Base-by-base conservation (phyloP, 805 yeast genomes). In the Candida nonsorbophila region DNA sequence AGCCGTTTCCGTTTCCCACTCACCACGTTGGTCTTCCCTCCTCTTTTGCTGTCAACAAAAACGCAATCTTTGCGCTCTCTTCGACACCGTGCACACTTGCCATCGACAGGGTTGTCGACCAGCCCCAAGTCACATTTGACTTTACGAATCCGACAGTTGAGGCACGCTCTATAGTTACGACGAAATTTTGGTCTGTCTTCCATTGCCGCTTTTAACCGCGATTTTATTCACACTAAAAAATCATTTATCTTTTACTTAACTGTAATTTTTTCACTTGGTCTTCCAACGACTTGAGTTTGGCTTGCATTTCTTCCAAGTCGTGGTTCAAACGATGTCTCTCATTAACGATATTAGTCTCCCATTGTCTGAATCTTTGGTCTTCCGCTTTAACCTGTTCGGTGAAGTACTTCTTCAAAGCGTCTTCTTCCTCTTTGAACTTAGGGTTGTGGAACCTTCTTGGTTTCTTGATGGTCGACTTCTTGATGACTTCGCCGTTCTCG, bases 261-360 rank as follows among this genome's bases (percentile, higher is more conserved):
- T 64, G 69, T 43, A 83, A 64, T 36, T 62, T 64, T 56, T 76
- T 79, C 30, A 83, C 84, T 55, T 77, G 84, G 32, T 81, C 87
- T 51, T 84, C 92, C 50, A 84, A 64, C 31, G 72, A 59, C 54
- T 81, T 82, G 48, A 81, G 75, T 55, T 82, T 79, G 34, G 72
- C 59, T 58, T 87, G 95, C 62, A 88, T 76, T 45, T 83, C 86
- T 48, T 90, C 96, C 48, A 92, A 72, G 59, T 92, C 98, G 58
- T 82, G 83, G 63, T 92, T 92, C 54, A 92, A 72, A 57, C 95
- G 77, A 60, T 87, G 84, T 65, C 95, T 83, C 66, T 92, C 97
- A 45, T 85, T 86, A 44, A 87, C 92, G 45, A 92, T 85, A 54
- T 92, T 90, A 47, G 87, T 84, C 65, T 88, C 97, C 98, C 99